Percentiles rank a stretch among this genome's conserved stretches.
These are phyloP conservation scores for Cucurbita moschata DNA, from an alignment of 306 rosid genomes.

Conservation along the genomic window DNA sequence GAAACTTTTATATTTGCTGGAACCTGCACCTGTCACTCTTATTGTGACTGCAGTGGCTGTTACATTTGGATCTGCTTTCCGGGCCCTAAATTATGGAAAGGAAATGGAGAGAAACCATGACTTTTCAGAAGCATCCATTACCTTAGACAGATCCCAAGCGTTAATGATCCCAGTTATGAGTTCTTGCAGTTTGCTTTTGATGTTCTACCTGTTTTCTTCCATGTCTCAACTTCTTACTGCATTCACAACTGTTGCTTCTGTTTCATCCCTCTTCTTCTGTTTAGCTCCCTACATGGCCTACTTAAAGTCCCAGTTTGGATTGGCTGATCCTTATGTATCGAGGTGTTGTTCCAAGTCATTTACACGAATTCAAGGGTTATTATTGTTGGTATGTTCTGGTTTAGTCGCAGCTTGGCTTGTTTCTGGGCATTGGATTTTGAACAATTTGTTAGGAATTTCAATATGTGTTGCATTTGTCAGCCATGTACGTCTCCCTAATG, in stretches of 20 bases:
- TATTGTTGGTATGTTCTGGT: conserved; percentile 44
- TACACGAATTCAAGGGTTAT: conserved; percentile 57
- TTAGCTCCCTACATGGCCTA: conserved; percentile 53
- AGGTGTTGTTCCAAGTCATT: conserved; percentile 89
- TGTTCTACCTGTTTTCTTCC: conserved; percentile 91
- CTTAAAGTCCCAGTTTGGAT: conserved; percentile 59
- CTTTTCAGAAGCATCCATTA: conserved; percentile 73
- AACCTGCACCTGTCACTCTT: conserved; percentile 78
- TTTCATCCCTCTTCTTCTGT: conserved; percentile 75
- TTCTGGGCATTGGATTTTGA: conserved; percentile 88
- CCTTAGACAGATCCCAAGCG: conserved; percentile 79
- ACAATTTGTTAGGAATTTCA: conserved; percentile 84
- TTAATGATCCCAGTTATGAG: conserved; percentile 98
- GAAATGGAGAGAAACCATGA: conserved; percentile 90
- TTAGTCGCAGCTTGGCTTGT: conserved; percentile 86
- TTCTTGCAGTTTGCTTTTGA: conserved; percentile 85
- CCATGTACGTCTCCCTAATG: conserved; percentile 93
- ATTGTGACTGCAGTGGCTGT: conserved; percentile 82
- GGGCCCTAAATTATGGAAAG: conserved; percentile 84
- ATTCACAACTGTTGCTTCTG: conserved; percentile 80
- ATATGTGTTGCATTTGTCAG: conserved; percentile 94
- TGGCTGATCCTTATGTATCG: conserved; percentile 82
- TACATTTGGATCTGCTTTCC: conserved; percentile 89
- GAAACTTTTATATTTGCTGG: conserved; percentile 74
- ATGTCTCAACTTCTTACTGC: conserved; percentile 86